Evolutionary conservation across 257 asterid species (phyloP).

Genomic region (Capsicum pubescens): DNA sequence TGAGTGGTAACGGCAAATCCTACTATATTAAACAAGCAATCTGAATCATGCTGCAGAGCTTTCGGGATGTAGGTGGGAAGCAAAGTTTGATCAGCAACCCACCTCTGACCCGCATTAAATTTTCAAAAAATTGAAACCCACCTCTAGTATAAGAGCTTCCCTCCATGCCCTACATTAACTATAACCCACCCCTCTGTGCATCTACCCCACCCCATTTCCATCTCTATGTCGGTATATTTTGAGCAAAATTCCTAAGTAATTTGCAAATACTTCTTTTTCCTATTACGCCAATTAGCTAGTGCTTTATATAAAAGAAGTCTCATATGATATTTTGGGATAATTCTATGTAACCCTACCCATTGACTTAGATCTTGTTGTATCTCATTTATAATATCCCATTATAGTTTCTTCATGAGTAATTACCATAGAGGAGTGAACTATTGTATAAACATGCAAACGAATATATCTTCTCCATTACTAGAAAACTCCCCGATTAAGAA

Average conservation of each 20-base stretch:
- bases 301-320: neutral
- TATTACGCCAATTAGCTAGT: neutral
- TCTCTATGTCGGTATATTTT: neutral
- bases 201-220: slow-evolving; percentile 1
- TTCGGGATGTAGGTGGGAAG: neutral
- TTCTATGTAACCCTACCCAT: neutral
- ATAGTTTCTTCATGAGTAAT: neutral
- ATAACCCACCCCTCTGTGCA: neutral
- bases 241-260: neutral
- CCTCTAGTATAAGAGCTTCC: neutral
- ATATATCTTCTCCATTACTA: neutral
- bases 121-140: neutral
- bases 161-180: neutral
- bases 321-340: neutral
- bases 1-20: slow-evolving; percentile 9
- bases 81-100: neutral
- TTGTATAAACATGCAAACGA: neutral
- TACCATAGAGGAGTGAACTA: neutral
- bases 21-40: neutral
- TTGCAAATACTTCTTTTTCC: neutral
- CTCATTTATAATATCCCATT: slow-evolving; percentile 16
- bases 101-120: neutral
- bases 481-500: too few species aligned
- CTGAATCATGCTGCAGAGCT: neutral
- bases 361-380: neutral